Evolutionary conservation across 768 basidiomycete species (phyloP), one percentile per base, ranked within the genome.

Genomic region (Rhodotorula sphaerocarpa): DNA sequence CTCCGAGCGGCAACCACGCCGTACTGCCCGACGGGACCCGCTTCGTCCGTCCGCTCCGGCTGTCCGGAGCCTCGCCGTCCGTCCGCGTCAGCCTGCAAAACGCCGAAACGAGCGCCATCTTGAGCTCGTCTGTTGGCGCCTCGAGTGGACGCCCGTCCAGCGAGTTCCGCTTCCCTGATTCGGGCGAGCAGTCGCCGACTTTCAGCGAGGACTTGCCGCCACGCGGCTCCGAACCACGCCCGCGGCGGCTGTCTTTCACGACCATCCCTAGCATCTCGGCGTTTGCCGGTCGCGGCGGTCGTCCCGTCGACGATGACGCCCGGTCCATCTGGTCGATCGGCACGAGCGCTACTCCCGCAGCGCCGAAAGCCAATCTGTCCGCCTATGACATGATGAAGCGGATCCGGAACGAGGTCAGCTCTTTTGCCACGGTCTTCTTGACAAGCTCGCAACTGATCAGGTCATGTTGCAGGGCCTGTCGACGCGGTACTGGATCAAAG

Each of bases 401-500:
- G 15, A 20, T 51, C 10, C 34, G 34, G 15, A 31, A 30, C 10
- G 33, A 51, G 50, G 66, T 63, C 45, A 43, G 66, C 48, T 18
- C 12, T 7, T 25, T 54, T 11, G 7, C 25, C 23, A 5, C 20
- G 21, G 10, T 23, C 44, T 45, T 23, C 10, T 3, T 4, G 31
- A 20, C 27, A 16, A 30, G 46, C 14, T 33, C 1, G 9, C 27
- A 10, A 10, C 16, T 4, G 47, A 20, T 23, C 21, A 14, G n/a
- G 23, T 1, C 16, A 34, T n/a, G 9, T 23, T 10, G 31, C 48
- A 50, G 48, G 48, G 48, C 7, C 48, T 93, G 25, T 89, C 88
- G 28, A 83, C 85, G 66, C 89, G 95, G 72, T 96, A 96, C 73
- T 99, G 95, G 95, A 96, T 97, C 91, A 88, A 90, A 64, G 92